These are phyloP conservation scores for Phaeosphaeriaceae sp. DNA, from an alignment of 2,329 filamentous ascomycete genomes.

Conservation along the genomic window DNA sequence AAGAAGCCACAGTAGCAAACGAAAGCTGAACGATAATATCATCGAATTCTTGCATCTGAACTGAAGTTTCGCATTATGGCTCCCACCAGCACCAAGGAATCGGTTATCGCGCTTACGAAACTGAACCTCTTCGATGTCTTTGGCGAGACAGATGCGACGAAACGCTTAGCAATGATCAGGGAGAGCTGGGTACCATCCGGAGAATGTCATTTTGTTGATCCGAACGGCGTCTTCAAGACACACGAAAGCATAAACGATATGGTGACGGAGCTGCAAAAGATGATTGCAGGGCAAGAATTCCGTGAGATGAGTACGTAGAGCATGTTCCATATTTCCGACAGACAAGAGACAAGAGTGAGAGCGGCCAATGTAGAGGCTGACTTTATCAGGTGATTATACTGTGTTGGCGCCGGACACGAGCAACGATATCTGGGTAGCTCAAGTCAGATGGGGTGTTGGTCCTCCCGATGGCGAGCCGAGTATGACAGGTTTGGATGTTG, in stretches of 20 bases:
- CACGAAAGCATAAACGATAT: slow-evolving; percentile 12
- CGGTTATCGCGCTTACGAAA: slow-evolving; percentile 1
- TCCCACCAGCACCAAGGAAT: background rate
- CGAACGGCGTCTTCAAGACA: slow-evolving; percentile 11
- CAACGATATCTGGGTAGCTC: slow-evolving; percentile 12
- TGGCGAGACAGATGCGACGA: slow-evolving; percentile 4
- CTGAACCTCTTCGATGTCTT: slow-evolving; percentile 11
- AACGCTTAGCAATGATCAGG: slow-evolving; percentile 1
- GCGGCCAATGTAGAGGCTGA: background rate
- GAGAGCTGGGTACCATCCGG: slow-evolving; percentile 2
- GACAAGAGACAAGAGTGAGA: background rate
- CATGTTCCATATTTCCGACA: background rate
- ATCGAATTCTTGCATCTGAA: too few relatives aligned
- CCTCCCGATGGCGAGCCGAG: slow-evolving; percentile 1
- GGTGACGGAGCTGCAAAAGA: slow-evolving; percentile 5
- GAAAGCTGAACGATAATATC: too few relatives aligned
- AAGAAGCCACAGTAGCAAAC: too few relatives aligned
- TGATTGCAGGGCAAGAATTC: slow-evolving; percentile 7
- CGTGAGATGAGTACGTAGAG: slow-evolving; percentile 7
- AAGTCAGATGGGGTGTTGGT: slow-evolving; percentile 15
- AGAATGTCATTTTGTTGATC: slow-evolving; percentile 11
- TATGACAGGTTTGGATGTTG: slow-evolving; percentile 12
- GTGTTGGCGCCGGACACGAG: slow-evolving; percentile 1
- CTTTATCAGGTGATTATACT: slow-evolving; percentile 7
- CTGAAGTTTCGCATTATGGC: background rate